Evolutionary conservation across 2,329 filamentous ascomycete species (phyloP), one percentile per base, ranked within the genome.

Genomic region (Ophiostoma populinum): DNA sequence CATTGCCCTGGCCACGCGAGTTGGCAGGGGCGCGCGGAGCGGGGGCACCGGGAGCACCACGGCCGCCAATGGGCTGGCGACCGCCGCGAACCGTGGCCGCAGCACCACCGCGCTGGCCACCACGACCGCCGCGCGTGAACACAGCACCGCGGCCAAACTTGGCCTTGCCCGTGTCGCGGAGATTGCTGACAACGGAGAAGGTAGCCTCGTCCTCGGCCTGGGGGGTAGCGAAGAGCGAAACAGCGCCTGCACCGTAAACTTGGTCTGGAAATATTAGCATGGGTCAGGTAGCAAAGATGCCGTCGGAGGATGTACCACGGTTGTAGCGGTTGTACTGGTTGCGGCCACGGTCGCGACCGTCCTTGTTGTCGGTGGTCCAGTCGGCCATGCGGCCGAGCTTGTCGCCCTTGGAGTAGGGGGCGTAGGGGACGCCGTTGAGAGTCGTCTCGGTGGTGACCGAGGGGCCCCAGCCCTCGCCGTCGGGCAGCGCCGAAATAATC

Each of bases 371-470:
- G 32, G 75, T 54, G 13, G 86, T 92, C 90, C 90, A 98, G 66
- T 98, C 90, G 42, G 90, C 90, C 86, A 98, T 95, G 56, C 90
- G 86, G 52, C 90, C 90, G 41, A 98, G 68, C 70, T 94, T 95
- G 66, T 98, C 90, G 55, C 83, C 85, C 62, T 98, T 98, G 47
- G 86, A 94, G 67, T 90, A 98, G 42, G 90, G 90, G 49, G 90
- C 90, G 58, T 94, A 98, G 25, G 90, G 90, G 33, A 95, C 83
- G 54, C 90, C 90, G 55, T 92, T 77, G 50, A 95, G 71, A 42
- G 81, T 93, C 44, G 82, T 92, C 56, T 93, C 82, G 49, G 63
- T 73, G 41, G 85, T 79, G 47, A 79, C 72, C 42, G 80, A 58
- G 36, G 87, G 87, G 41, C 90, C 90, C 90, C 90, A 98, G 57